Evolutionary conservation across 1,284 basidiomycete genomes (phyloP).

Genomic region (Volvariella volvacea): DNA sequence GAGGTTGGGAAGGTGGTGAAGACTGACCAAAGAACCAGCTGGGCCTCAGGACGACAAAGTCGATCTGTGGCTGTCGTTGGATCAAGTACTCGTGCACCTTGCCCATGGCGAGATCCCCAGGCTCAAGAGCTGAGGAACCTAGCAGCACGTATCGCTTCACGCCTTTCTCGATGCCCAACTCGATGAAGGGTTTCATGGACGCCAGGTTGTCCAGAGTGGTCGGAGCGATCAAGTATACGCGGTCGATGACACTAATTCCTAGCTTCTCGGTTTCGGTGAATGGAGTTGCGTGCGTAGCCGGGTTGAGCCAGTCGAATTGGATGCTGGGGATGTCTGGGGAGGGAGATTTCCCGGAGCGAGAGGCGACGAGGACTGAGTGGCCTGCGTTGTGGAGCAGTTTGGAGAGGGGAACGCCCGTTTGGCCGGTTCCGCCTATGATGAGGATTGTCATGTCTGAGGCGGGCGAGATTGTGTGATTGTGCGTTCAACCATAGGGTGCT

Average conservation of each 20-base stretch:
- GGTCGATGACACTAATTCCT: conserved; percentile 10
- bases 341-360: conserved; percentile 11
- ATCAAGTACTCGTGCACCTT: conserved; percentile 16
- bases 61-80: conserved; percentile 14
- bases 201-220: conserved; percentile 12
- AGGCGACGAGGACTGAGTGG: conserved; percentile 13
- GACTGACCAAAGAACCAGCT: conserved; percentile 25
- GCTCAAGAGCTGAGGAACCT: not conserved
- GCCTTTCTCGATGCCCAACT: conserved; percentile 15
- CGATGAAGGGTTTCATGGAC: conserved; percentile 22
- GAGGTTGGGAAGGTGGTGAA: too few relatives aligned
- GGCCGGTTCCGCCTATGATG: conserved; percentile 16
- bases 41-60: conserved; percentile 22
- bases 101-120: not conserved
- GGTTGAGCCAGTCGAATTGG: not conserved
- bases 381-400: conserved; percentile 11
- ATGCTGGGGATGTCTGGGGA: conserved; percentile 13
- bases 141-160: conserved; percentile 1
- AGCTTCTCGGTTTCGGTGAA: conserved; percentile 7
- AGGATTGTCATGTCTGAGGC: conserved; percentile 14
- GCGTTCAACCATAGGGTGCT: too few relatives aligned
- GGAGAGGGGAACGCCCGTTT: conserved; percentile 13
- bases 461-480: too few relatives aligned
- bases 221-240: conserved; percentile 19
- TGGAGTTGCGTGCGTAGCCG: not conserved